Base-by-base conservation (phyloP, 495 filamentous ascomycete genomes). In the Penicillium cinerascens region DNA sequence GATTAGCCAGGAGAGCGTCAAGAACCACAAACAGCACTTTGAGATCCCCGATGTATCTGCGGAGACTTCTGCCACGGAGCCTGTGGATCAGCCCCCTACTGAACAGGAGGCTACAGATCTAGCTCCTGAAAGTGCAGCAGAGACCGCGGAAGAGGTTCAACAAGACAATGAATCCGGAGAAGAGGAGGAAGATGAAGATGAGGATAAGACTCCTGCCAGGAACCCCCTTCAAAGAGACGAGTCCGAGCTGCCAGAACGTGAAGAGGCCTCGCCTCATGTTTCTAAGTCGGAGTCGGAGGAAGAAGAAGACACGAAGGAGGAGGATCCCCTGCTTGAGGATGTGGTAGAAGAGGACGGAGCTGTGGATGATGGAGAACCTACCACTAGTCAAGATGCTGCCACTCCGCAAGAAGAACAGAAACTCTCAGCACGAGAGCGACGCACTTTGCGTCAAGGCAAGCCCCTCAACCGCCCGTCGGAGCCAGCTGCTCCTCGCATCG, bases 1-100 rank as follows among this genome's bases (percentile, higher is more conserved):
- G 65, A 80, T 98, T 47, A 95, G 90, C 61, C 89, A 95, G 54
- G 87, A 93, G 52, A 95, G 91, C 63, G 88, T 89, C 60, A 78
- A 74, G 23, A 85, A 83, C 44, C 92, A 97, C 71, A 78, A 84
- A 27, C 89, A 85, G 66, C 78, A 86, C 38, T 54, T 89, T 37
- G 78, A 84, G 42, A 37, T 47, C 4, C 51, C 52, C 20, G 66
- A 64, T 25, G 78, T 81, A 55, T 54, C 56, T 7, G 51, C 25
- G 16, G 48, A 52, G 9, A 16, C 20, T 26, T 21, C 36, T 50
- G 49, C 47, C 15, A 56, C 50, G n/a, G 29, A 16, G 36, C 26
- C 15, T 17, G 36, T 8, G 36, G 22, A 23, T 2, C 36, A 39
- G 8, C 36, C 13, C n/a, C 9, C 29, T 15, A 38, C 2, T 27